Evolutionary conservation across 345 rosid genomes (phyloP), one percentile per base, ranked within the genome.

Genomic region (Anacardium occidentale): DNA sequence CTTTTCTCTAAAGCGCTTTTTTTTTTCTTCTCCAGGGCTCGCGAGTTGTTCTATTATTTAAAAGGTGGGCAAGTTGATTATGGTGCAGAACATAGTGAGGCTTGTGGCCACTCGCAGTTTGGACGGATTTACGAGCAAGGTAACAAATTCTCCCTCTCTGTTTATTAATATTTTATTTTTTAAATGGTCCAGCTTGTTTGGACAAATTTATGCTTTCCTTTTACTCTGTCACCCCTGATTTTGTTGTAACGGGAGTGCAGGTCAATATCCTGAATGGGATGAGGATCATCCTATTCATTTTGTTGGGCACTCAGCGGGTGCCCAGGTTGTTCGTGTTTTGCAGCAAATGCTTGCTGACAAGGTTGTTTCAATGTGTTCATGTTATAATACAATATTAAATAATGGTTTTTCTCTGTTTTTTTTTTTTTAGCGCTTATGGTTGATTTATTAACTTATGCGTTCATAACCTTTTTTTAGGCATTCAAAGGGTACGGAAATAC

Each of bases 241-340:
- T 29, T 1, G 32, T 29, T 29, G 32, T 29, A 29, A 29, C 3
- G 32, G 32, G 71, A 44, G 51, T 80, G 80, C 82, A 96, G 99
- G 99, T 72, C 82, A 89, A 17, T 96, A 87, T 61, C 87, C 90
- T 17, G 96, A 91, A 83, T 96, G 99, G 99, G 97, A 93, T 62
- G 95, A 90, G 71, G 87, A 89, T 70, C 98, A 96, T 73, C 99
- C 99, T 4, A 83, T 96, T 78, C 99, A 93, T 73, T 91, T 96
- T 81, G 95, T 96, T 40, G 97, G 99, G 66, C 99, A 96, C 77
- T 96, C 99, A 0, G 98, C 98, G 2, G 99, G 99, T 68, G 99
- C 97, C 24, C 99, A 93, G 85, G 99, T 96, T 24, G 91, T 91
- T 79, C 98, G 99, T 54, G 90, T 93, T 48, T 70, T 96, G 95